These are phyloP conservation scores for Synchytrium microbalum DNA, from an alignment of 371 early-diverging fungal species.

Conservation along the genomic window DNA sequence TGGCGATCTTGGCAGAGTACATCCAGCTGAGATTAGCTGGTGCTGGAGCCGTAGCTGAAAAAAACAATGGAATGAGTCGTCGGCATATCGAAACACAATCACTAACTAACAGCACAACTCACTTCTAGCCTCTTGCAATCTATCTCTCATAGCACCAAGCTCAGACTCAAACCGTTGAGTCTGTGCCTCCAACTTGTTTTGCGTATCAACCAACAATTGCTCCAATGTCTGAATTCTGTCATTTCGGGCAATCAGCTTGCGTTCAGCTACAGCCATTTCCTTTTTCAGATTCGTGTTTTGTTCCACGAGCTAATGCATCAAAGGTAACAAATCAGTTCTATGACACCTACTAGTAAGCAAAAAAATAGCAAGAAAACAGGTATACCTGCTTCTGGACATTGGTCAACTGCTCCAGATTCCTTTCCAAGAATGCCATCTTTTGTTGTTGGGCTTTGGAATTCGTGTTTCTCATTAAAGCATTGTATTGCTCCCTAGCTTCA, in stretches of 20 bases:
- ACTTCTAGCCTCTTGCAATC: constrained; percentile 67
- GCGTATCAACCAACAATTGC: constrained; percentile 64
- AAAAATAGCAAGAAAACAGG: too few relatives aligned
- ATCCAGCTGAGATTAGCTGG: constrained; percentile 52
- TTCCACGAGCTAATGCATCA: too few relatives aligned
- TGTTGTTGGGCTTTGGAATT: constrained; percentile 78
- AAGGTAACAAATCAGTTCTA: too few relatives aligned
- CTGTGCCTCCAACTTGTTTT: constrained; percentile 54
- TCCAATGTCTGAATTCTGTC: constrained; percentile 91
- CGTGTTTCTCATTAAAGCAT: constrained; percentile 67
- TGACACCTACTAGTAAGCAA: too few relatives aligned
- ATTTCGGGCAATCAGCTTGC: constrained; percentile 81
- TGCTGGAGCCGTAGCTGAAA: constrained; percentile 30
- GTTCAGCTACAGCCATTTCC: constrained; percentile 79
- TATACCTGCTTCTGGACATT: constrained; percentile 89
- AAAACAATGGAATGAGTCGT: not conserved
- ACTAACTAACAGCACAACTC: constrained; percentile 10
- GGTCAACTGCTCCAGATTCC: constrained; percentile 90
- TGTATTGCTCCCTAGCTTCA: constrained; percentile 84
- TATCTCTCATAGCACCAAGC: constrained; percentile 66
- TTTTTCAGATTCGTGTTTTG: constrained; percentile 91
- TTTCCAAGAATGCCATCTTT: constrained; percentile 91
- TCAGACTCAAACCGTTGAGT: constrained; percentile 80
- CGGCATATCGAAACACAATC: not conserved
- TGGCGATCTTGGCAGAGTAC: constrained; percentile 82